Evolutionary conservation across 768 basidiomycete species (phyloP), one percentile per base, ranked within the genome.

Genomic region (Mycena floridula): DNA sequence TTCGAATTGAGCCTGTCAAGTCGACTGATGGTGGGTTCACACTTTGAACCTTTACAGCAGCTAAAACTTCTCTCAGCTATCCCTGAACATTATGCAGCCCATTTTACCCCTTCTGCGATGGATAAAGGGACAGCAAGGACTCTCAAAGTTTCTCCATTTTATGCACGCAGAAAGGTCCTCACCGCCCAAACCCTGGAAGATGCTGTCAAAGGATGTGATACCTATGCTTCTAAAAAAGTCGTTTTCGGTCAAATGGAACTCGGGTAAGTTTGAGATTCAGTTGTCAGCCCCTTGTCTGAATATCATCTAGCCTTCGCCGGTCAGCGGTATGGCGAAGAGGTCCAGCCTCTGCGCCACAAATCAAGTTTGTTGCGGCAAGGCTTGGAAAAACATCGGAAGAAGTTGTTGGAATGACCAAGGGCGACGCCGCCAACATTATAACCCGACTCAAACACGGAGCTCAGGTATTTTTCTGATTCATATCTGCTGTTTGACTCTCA

Each of bases 401-500:
- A 36, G 57, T 79, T 4, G 59, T 54, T 37, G 61, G 46, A 0
- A 54, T 93, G 53, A 89, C 78, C 1, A 90, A 88, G 59, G 90
- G 90, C 2, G 73, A 86, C 50, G 88, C 89, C 23, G 84, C 82
- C 0, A 81, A 82, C 50, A 80, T 91, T 37, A 85, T 93, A 48
- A 80, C 80, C 20, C 80, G 89, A 7, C 48, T 88, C 45, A 84
- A 78, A 57, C 82, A 91, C 54, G 89, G 89, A 21, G 85, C 85
- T 25, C 69, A 76, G 68, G 88, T 85, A 55, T 25, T 61, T 46
- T 35, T 25, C 39, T 43, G 23, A 26, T 43, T 28, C 18, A 30
- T 42, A 20, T n/a, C 7, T 36, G 28, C 13, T 37, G 20, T 12
- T 11, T 45, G 38, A 38, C 20, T 15, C 32, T 41, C 28, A 42